A percentile compares a stretch with the other conserved stretches of the same genome.
Evolutionary conservation across 305 asterid genomes (phyloP).

Genomic region (Stenogyne calaminthoides): DNA sequence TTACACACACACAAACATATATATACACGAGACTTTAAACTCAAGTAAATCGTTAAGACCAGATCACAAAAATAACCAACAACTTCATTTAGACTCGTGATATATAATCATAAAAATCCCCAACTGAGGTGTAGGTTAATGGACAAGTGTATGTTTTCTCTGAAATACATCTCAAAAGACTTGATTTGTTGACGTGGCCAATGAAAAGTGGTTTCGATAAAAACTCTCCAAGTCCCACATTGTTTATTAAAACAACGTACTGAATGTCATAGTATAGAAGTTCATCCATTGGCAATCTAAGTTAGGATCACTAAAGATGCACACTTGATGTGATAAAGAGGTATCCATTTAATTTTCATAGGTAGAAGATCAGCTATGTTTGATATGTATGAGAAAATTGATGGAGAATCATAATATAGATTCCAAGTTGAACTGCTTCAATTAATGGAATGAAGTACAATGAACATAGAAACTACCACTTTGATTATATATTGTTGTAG

Average conservation of each 20-base stretch:
- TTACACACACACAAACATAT: background rate
- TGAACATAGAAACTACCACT: constrained; percentile 15
- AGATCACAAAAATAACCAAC: background rate
- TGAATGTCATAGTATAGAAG: constrained; percentile 12
- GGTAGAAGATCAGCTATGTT: constrained; percentile 15
- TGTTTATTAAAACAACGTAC: background rate
- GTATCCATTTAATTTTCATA: background rate
- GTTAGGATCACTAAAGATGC: background rate
- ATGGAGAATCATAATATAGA: constrained; percentile 15
- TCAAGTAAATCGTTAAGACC: constrained; percentile 9
- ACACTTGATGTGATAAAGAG: constrained; percentile 3
- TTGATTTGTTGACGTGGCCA: constrained; percentile 7
- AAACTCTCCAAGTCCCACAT: background rate
- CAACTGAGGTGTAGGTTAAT: background rate
- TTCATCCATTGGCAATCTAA: constrained; percentile 3
- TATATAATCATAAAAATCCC: background rate
- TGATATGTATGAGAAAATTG: background rate
- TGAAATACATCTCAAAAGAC: background rate
- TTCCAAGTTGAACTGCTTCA: constrained; percentile 1
- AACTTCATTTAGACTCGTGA: constrained; percentile 9
- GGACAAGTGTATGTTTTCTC: background rate
- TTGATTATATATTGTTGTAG: constrained; percentile 16
- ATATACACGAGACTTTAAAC: background rate
- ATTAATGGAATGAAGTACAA: constrained; percentile 16
- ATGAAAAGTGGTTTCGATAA: background rate